These are phyloP conservation scores for Ustulina deusta DNA, from an alignment of 2,329 filamentous ascomycete species.

Conservation along the genomic window DNA sequence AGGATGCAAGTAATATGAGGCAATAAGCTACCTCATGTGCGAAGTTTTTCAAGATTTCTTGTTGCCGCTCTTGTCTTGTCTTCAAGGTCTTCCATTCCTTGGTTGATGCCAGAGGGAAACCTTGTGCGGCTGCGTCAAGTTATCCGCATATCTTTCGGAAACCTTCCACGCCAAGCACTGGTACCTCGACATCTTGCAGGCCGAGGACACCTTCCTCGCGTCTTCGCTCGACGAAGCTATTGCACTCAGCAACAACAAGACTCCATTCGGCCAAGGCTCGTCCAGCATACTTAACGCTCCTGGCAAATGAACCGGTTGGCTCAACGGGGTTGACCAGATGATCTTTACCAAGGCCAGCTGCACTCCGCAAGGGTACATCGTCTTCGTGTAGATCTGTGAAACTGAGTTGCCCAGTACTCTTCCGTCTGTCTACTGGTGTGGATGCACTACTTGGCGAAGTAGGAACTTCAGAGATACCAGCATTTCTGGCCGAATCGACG, in stretches of 20 bases:
- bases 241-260: slow-evolving; percentile 80
- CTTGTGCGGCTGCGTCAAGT: not conserved
- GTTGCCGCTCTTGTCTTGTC: not conserved
- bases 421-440: slow-evolving; percentile 41
- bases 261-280: slow-evolving; percentile 83
- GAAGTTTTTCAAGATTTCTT: not conserved
- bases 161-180: slow-evolving; percentile 72
- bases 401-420: slow-evolving; percentile 41
- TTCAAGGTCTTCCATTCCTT: not conserved
- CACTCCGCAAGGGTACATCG: slow-evolving; percentile 40
- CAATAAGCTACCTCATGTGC: not conserved
- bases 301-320: slow-evolving; percentile 59
- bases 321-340: slow-evolving; percentile 58
- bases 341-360: slow-evolving; percentile 47
- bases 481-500: slow-evolving; percentile 64
- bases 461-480: slow-evolving; percentile 53
- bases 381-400: slow-evolving; percentile 42
- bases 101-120: not conserved
- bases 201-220: slow-evolving; percentile 77
- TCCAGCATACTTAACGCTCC: slow-evolving; percentile 72
- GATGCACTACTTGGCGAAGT: slow-evolving; percentile 45
- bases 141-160: slow-evolving; percentile 58
- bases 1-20: not conserved
- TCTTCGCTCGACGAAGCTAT: slow-evolving; percentile 82
- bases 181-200: slow-evolving; percentile 77